Conservation (phyloP, 352 stramenopile genomes). For the Aphanomyces stellatus region DNA sequence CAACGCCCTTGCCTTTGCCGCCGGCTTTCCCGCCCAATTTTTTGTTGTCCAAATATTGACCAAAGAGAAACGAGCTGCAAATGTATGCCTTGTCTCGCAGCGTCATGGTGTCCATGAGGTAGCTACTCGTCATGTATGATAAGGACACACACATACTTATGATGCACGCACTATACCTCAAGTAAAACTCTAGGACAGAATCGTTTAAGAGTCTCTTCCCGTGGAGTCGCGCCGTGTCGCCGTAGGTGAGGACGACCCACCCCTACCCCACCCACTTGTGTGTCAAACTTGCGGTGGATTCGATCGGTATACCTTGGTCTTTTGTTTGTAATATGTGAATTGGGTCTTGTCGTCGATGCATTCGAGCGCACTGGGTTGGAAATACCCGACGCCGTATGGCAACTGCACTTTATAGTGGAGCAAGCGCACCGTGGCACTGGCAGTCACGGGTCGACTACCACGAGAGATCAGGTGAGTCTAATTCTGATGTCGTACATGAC, state of each 20-base stretch:
- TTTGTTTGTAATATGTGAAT: not conserved
- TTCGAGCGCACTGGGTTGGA: not conserved
- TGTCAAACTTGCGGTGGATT: not conserved
- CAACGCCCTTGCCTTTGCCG: not conserved
- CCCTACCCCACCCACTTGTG: not conserved
- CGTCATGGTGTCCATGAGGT: conserved; percentile 5
- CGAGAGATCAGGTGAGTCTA: too few species aligned
- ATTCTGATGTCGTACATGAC: too few species aligned
- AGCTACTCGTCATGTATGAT: conserved; percentile 3
- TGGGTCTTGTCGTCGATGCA: not conserved
- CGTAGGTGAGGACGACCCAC: conserved; percentile 11
- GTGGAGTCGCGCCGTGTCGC: conserved; percentile 5
- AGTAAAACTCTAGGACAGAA: conserved; percentile 12
- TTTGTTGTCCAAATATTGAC: not conserved
- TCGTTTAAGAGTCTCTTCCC: conserved; percentile 6
- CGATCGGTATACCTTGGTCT: not conserved
- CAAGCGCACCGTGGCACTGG: not conserved
- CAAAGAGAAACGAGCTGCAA: conserved; percentile 18
- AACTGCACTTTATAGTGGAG: not conserved
- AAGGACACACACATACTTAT: not conserved
- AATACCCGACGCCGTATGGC: conserved; percentile 2
- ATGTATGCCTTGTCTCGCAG: not conserved
- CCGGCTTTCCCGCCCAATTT: not conserved
- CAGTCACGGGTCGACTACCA: not conserved
- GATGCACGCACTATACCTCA: conserved; percentile 3